Evolutionary conservation across 352 stramenopile genomes (phyloP), one percentile per base, ranked within the genome.

Genomic region (Blastocystis sp.): DNA sequence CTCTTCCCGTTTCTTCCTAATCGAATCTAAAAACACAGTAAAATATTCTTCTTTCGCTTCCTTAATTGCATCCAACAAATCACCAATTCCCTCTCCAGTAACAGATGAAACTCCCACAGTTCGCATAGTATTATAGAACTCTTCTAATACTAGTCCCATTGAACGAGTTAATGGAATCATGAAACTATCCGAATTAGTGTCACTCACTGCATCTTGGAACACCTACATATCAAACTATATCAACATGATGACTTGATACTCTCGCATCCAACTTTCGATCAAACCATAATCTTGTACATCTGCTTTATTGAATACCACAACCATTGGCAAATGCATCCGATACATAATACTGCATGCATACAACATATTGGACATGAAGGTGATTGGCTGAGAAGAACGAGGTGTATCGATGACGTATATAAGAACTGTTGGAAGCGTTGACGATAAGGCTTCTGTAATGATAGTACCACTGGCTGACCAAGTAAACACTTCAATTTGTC

Each of bases 301-400:
- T 73, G 93, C 97, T 91, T 99, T 99, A 90, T 99, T 99, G 89
- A 99, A 97, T 46, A 94, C 94, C 54, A 98, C 90, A 0, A 98
- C 93, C 75, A 99, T 94, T 27, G 96, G 96, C 75, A 99, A 90
- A 78, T 94, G 93, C 29, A 96, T 95, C 88, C 97, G 96, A 92
- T 98, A 99, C 59, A 98, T 90, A 89, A 99, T 98, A 88, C 93
- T 97, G 89, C 78, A 78, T 29, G 66, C 58, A 19, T 88, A 98
- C 7, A 99, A 91, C 96, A 99, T 99, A 90, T 99, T 99, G 89
- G 92, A 97, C 95, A 99, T 99, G 90, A 99, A 99, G 21, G 97
- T 99, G 88, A 97, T 97, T 16, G 96, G 95, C 57, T 91, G 97
- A 24, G 93, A 92, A 0, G 94, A 97, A 78, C 96, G 94, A 29